A percentile compares a stretch with the other conserved stretches of the same genome.
Conservation (phyloP, 768 basidiomycete genomes). For the Trametes cingulata region DNA sequence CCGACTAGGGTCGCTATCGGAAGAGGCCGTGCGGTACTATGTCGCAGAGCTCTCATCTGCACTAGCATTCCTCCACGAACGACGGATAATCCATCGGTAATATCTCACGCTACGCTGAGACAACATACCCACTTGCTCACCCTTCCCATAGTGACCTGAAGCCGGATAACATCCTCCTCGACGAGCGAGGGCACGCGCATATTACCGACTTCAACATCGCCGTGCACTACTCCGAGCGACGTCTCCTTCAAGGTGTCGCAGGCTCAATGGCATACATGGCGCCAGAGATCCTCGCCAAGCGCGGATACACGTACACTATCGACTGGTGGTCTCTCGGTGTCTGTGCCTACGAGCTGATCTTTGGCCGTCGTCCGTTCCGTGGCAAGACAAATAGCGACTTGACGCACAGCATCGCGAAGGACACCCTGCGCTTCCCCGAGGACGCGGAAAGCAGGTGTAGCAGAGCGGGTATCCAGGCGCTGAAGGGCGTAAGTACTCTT, state of each 20-base stretch:
- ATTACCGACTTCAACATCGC: constrained; percentile 99
- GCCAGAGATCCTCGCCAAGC: constrained; percentile 86
- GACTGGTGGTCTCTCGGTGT: constrained; percentile 99
- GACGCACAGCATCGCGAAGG: constrained; percentile 89
- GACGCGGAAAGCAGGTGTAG: constrained; percentile 81
- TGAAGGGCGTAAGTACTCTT: constrained; percentile 67
- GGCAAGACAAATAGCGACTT: constrained; percentile 92
- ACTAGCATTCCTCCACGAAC: constrained; percentile 87
- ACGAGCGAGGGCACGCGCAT: constrained; percentile 94
- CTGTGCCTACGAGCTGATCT: constrained; percentile 89
- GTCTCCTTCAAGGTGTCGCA: constrained; percentile 85
- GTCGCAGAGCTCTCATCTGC: constrained; percentile 89
- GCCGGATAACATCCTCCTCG: constrained; percentile 96
- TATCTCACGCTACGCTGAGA: constrained; percentile 24
- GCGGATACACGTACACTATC: constrained; percentile 91
- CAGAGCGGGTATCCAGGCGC: constrained; percentile 71
- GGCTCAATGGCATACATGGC: constrained; percentile 99
- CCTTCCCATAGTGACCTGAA: constrained; percentile 77
- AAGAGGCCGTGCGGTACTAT: constrained; percentile 84
- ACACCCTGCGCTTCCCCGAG: constrained; percentile 87
- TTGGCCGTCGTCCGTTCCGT: constrained; percentile 89
- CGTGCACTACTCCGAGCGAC: constrained; percentile 89
- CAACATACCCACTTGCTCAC: constrained; percentile 30
- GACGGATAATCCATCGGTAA: constrained; percentile 95
- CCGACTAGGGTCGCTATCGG: constrained; percentile 69